Evolutionary conservation across 495 filamentous ascomycete genomes (phyloP).

Genomic region (Talaromyces proteolyticus): DNA sequence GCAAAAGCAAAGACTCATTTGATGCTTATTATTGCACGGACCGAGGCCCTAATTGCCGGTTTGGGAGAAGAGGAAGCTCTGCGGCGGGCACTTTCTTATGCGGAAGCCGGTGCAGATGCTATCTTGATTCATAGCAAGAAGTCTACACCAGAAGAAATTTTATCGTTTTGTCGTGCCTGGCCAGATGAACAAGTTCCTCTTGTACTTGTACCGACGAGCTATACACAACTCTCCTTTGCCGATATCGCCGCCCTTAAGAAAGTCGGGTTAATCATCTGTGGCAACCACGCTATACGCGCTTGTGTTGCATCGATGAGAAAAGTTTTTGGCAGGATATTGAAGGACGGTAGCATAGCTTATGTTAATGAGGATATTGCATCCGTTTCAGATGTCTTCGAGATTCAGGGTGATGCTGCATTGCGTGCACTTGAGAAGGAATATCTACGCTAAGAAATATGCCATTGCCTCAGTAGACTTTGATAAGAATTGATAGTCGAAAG

Average conservation of each 20-base stretch:
- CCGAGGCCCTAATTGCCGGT: conserved; percentile 1
- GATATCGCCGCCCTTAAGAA: neutral
- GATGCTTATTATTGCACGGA: neutral
- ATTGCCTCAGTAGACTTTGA: no score
- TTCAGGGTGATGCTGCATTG: neutral
- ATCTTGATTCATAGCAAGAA: no score
- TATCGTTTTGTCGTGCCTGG: no score
- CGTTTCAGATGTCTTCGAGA: neutral
- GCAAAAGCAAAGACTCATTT: no score
- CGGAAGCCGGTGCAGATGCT: no score
- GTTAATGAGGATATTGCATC: neutral
- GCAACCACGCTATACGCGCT: neutral
- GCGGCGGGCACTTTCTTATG: neutral
- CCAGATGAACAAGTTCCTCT: no score
- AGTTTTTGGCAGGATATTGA: neutral
- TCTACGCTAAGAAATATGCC: no score
- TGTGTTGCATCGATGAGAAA: neutral
- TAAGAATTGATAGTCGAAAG: no score
- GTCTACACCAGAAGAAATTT: no score
- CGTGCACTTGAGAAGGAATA: neutral
- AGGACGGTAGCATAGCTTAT: neutral
- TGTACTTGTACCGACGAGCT: no score
- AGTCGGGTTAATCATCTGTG: neutral
- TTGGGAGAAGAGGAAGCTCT: neutral
- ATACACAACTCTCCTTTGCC: no score